Conservation (phyloP, 2,329 filamentous ascomycete genomes). For the Stagonosporopsis cucurbitacearum region DNA sequence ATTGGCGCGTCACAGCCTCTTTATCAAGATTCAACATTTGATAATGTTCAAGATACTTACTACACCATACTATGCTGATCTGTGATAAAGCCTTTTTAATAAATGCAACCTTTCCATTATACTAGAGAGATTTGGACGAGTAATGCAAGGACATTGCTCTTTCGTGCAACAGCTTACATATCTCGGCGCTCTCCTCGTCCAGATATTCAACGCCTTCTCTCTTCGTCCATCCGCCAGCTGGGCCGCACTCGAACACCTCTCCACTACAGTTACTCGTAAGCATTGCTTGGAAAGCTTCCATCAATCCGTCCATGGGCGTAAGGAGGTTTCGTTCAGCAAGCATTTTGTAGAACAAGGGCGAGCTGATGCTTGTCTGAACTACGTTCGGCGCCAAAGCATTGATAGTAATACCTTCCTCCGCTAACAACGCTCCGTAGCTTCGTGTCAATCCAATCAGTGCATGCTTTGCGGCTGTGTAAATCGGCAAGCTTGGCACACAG, state of each 20-base stretch:
- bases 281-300: slow-evolving; percentile 51
- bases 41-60: too few species aligned
- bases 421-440: slow-evolving; percentile 51
- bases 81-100: too few species aligned
- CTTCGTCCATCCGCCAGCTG: slow-evolving; percentile 41
- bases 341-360: slow-evolving; percentile 47
- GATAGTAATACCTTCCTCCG: slow-evolving; percentile 50
- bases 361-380: slow-evolving; percentile 50
- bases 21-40: too few species aligned
- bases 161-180: slow-evolving; percentile 19
- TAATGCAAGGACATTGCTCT: slow-evolving; percentile 18
- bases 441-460: slow-evolving; percentile 50
- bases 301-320: slow-evolving; percentile 49
- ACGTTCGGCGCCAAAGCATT: slow-evolving; percentile 54
- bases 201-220: slow-evolving; percentile 41
- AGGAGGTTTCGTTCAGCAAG: slow-evolving; percentile 45
- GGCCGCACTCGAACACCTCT: slow-evolving; percentile 52
- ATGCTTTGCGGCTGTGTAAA: slow-evolving; percentile 55
- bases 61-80: background rate
- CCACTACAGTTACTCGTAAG: slow-evolving; percentile 46
- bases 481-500: slow-evolving; percentile 50
- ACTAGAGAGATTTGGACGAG: background rate
- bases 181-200: slow-evolving; percentile 36
- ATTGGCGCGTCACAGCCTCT: background rate
- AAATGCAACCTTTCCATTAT: background rate